Evolutionary conservation across 305 asterid genomes (phyloP), one percentile per base, ranked within the genome.

Genomic region (Rubia peregrina): DNA sequence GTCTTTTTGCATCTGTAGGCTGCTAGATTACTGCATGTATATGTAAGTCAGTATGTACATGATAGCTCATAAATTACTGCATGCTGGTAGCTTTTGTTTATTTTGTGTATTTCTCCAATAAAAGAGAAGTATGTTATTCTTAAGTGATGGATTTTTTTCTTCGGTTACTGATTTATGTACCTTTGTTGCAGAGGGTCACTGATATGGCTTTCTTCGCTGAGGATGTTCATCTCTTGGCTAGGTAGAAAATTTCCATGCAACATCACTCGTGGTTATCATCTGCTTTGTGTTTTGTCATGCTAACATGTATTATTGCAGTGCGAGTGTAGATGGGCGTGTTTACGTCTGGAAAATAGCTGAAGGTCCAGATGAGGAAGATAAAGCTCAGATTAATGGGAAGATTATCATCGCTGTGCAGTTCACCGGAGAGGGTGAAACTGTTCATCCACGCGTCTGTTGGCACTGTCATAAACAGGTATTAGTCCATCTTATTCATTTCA

Each of bases 191-290:
- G 98, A 90, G 96, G 88, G 98, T 90, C 74, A 90, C 98, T 14
- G 98, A 92, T 80, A 92, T 92, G 98, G 96, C 92, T 77, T 92
- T 92, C 85, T 92, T 92, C 79, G 97, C 97, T 13, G 96, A 92
- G 81, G 98, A 92, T 85, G 97, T 92, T 77, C 97, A 85, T 82
- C 93, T 92, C 73, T 81, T 90, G 84, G 97, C 98, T 59, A 88
- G 98, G 98, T 92, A 88, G 71, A n/a, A 60, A 42, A 9, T 67
- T 67, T 74, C 11, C 70, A 71, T 44, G 79, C 30, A 48, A 68
- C 73, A 51, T 72, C 65, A 49, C 57, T 70, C 14, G 67, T 62
- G 38, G 38, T 21, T 74, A 63, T 66, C 30, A 67, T 70, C 71
- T 67, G 61, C 67, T 53, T 43, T 57, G 75, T 79, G 44, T 33